Evolutionary conservation across 495 filamentous ascomycete species (phyloP), one percentile per base, ranked within the genome.

Genomic region (Tuber brumale): DNA sequence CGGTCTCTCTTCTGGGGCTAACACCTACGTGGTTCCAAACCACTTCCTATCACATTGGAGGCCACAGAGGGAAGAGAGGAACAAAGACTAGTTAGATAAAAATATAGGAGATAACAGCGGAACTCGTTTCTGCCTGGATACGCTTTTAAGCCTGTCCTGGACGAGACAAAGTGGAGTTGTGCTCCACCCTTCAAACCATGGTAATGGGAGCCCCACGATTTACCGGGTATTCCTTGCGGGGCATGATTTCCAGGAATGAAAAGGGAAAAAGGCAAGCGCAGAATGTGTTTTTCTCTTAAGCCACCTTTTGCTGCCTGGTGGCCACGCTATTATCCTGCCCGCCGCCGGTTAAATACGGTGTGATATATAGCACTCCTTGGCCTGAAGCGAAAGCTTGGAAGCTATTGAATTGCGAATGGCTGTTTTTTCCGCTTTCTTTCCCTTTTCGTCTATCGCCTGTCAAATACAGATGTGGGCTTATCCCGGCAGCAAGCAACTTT

Each of bases 201-300:
- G 78, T 80, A 80, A 70, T 18, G 78, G 78, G 70, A 76, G 70
- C 41, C 42, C 71, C 78, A 73, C 46, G 72, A 57, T 73, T 73
- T 79, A 79, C 77, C 78, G 70, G 77, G 78, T 79, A 79, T 72
- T 72, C 72, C 61, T 72, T 77, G 73, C 70, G 74, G 77, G 71
- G 66, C 66, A 77, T 57, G 48, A 73, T 39, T 72, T 77, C 74
- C 70, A 69, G 76, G 76, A 73, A 78, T 70, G 19, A 75, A 75
- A 69, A 39, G 70, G 48, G 72, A 61, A 61, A 48, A 71, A 76
- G 21, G 69, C 19, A 73, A 51, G 18, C 19, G 14, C 31, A 41
- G 39, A 21, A 43, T 42, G n/a, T 45, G 23, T 43, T 66, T 10
- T 45, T 31, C 41, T 61, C 44, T 39, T 31, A 27, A 61, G 9